Evolutionary conservation across 441 rosid species (phyloP).

Genomic region (Gossypium gossypioides): DNA sequence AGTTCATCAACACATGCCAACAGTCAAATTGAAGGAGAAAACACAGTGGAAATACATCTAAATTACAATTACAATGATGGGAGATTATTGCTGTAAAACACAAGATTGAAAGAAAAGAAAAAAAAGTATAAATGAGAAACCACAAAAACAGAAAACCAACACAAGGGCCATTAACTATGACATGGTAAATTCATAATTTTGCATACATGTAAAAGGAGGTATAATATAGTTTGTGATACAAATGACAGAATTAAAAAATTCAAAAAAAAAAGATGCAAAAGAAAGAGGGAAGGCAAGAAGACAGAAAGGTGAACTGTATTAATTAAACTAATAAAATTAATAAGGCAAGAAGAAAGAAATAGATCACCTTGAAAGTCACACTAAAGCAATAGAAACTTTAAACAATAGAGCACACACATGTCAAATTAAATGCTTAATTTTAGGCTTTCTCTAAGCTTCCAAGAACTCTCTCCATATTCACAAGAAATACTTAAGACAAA

Average conservation of each 20-base stretch:
- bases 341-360: neutral
- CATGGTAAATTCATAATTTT: neutral
- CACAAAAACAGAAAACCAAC: neutral
- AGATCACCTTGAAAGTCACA: neutral
- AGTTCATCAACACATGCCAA: neutral
- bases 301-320: neutral
- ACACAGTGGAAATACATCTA: neutral
- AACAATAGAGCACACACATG: neutral
- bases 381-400: slow-evolving; percentile 1
- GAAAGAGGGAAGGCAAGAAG: neutral
- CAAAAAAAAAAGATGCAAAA: neutral
- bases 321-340: neutral
- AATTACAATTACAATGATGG: neutral
- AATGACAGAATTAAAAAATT: neutral
- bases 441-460: neutral
- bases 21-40: neutral
- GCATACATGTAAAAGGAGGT: slow-evolving; percentile 1
- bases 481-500: neutral
- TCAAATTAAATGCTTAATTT: neutral
- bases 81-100: neutral
- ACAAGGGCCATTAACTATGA: neutral
- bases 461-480: neutral
- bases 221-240: neutral
- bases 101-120: neutral
- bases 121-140: neutral